phyloP scores from a whole-genome alignment of 2,329 filamentous ascomycete genomes.

The Colletotrichum tropicale region DNA sequence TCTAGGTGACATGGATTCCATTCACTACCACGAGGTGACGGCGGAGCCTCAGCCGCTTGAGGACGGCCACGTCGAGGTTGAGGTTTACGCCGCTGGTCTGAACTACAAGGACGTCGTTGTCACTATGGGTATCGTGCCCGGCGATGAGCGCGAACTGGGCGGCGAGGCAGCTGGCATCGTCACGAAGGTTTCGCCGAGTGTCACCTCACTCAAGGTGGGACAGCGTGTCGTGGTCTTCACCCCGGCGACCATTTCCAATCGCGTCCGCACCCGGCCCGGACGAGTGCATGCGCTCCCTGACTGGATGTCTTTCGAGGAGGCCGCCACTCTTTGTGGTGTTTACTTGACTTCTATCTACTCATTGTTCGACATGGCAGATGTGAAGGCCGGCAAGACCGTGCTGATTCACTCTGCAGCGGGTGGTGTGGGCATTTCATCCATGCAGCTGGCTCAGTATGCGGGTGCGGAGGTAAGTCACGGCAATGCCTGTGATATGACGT shows the following conservation, averaged over 20 bases:
- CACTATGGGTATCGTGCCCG: neutral
- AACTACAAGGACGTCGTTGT: neutral
- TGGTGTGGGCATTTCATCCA: neutral
- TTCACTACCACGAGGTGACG: neutral
- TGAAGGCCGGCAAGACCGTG: constrained; percentile 22
- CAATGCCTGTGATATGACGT: too few species aligned
- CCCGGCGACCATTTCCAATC: constrained; percentile 22
- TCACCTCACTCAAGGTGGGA: neutral
- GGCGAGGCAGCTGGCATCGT: neutral
- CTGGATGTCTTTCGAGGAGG: constrained; percentile 23
- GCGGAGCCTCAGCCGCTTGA: neutral
- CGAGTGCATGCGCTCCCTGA: constrained; percentile 22
- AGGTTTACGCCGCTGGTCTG: neutral
- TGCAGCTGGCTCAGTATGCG: neutral
- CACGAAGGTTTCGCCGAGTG: neutral
- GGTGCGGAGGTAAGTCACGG: neutral
- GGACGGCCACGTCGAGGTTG: neutral
- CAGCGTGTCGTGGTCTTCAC: neutral
- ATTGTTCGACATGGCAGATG: constrained; percentile 16
- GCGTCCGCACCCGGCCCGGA: constrained; percentile 20
- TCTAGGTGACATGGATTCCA: neutral
- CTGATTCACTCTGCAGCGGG: neutral
- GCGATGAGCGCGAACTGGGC: neutral
- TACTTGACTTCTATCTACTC: constrained; percentile 32
- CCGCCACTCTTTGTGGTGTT: constrained; percentile 31